These are phyloP conservation scores for Globisporangium okanoganense DNA, from an alignment of 352 stramenopile genomes.

Conservation along the genomic window DNA sequence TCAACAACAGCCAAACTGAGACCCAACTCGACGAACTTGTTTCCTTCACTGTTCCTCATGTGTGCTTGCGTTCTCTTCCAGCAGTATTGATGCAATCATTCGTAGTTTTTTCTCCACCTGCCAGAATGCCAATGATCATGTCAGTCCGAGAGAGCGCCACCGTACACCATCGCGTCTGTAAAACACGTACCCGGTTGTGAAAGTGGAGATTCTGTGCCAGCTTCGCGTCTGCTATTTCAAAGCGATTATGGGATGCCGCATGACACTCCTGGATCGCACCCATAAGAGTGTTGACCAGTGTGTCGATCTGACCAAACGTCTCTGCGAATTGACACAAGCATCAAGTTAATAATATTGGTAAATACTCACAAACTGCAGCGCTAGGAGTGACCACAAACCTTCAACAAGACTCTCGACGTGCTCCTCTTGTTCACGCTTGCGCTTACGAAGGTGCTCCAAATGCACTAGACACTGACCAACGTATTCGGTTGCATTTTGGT, in stretches of 20 bases:
- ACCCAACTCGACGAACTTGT: no score
- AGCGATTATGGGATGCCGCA: slow-evolving; percentile 4
- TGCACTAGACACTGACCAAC: neutral
- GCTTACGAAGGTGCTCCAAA: slow-evolving; percentile 5
- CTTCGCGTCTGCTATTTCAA: slow-evolving; percentile 6
- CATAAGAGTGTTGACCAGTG: slow-evolving; percentile 5
- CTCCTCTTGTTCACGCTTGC: slow-evolving; percentile 7
- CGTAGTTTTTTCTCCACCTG: slow-evolving; percentile 9
- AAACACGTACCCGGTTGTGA: slow-evolving; percentile 3
- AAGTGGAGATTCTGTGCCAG: slow-evolving; percentile 3
- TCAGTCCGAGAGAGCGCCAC: no score
- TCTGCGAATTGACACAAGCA: neutral
- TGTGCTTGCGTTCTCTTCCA: neutral
- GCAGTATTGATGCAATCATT: slow-evolving; percentile 7
- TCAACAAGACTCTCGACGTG: slow-evolving; percentile 3
- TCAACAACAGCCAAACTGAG: no score
- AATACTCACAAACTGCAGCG: neutral
- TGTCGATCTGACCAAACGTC: slow-evolving; percentile 7
- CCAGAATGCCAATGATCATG: neutral
- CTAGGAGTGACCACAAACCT: neutral
- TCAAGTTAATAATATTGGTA: neutral
- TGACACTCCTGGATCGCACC: slow-evolving; percentile 1
- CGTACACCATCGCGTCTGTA: no score
- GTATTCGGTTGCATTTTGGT: neutral
- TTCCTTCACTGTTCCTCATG: slow-evolving; percentile 5